These are phyloP conservation scores for Penicillium cataractarum DNA, from an alignment of 495 filamentous ascomycete genomes.

Conservation along the genomic window DNA sequence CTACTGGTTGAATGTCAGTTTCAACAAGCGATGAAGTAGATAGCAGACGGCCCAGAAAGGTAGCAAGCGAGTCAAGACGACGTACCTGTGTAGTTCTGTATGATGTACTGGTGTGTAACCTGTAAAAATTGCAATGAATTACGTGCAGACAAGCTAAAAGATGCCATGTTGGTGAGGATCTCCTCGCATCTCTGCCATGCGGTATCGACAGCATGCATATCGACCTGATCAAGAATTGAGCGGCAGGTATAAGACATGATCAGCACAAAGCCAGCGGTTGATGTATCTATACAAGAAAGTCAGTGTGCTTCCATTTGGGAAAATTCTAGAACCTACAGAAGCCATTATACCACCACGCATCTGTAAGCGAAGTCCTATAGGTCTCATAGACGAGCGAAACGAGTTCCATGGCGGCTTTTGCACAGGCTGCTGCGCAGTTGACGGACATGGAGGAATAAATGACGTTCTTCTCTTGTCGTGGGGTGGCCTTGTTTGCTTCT, in stretches of 20 bases:
- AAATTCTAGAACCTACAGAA: constrained; percentile 38
- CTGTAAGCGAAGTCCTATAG: constrained; percentile 40
- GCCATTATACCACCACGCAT: constrained; percentile 54
- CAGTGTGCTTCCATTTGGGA: neutral
- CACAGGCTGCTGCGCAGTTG: constrained; percentile 45
- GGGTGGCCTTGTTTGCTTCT: neutral
- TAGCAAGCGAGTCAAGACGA: neutral
- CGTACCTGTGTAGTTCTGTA: constrained; percentile 28
- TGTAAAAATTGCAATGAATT: constrained; percentile 40
- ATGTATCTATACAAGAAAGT: constrained; percentile 35
- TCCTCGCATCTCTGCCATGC: constrained; percentile 37
- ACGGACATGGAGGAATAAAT: constrained; percentile 41
- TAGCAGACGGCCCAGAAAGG: too few species aligned
- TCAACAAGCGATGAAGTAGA: too few species aligned
- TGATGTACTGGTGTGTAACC: constrained; percentile 30
- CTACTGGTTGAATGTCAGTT: neutral
- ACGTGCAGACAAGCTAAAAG: constrained; percentile 34
- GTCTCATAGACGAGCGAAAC: constrained; percentile 42
- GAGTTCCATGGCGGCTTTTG: constrained; percentile 43
- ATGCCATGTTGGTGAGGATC: constrained; percentile 33
- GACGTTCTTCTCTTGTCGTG: constrained; percentile 22
- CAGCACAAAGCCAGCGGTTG: constrained; percentile 46
- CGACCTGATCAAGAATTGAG: constrained; percentile 30
- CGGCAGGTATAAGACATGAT: constrained; percentile 40
- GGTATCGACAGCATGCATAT: constrained; percentile 22